These are phyloP conservation scores for Rhizopogon sp. DNA, from an alignment of 768 basidiomycete species.

Conservation along the genomic window DNA sequence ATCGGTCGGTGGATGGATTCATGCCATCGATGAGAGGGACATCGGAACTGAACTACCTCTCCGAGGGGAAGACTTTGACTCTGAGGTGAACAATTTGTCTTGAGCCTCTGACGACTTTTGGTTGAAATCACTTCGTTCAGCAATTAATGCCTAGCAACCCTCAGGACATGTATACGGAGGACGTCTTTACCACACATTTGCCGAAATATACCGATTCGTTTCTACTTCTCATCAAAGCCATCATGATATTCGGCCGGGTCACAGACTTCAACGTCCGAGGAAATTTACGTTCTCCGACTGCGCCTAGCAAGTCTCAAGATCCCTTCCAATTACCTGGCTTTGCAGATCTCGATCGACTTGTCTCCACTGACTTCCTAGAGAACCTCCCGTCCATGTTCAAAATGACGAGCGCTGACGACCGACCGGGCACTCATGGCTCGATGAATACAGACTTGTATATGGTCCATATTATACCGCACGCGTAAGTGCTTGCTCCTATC, in stretches of 20 bases:
- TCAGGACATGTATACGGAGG: slow-evolving; percentile 60
- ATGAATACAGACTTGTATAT: slow-evolving; percentile 83
- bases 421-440: slow-evolving; percentile 45
- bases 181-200: slow-evolving; percentile 67
- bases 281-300: slow-evolving; percentile 60
- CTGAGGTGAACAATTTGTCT: slow-evolving; percentile 44
- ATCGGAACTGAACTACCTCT: slow-evolving; percentile 81
- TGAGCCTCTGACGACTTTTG: slow-evolving; percentile 8
- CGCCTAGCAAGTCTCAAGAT: slow-evolving; percentile 67
- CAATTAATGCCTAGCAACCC: slow-evolving; percentile 62
- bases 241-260: slow-evolving; percentile 82
- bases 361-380: slow-evolving; percentile 61
- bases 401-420: slow-evolving; percentile 50
- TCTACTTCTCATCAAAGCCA: slow-evolving; percentile 72
- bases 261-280: slow-evolving; percentile 82
- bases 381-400: slow-evolving; percentile 65
- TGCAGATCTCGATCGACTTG: slow-evolving; percentile 62
- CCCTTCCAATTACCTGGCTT: slow-evolving; percentile 68
- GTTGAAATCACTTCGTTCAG: slow-evolving; percentile 28
- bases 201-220: slow-evolving; percentile 81
- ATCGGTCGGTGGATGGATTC: slow-evolving; percentile 81
- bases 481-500: slow-evolving; percentile 46
- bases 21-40: slow-evolving; percentile 79
- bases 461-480: slow-evolving; percentile 83
- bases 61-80: slow-evolving; percentile 70